Conservation (phyloP, 2,329 filamentous ascomycete genomes). For the Cladophialophora psammophila region DNA sequence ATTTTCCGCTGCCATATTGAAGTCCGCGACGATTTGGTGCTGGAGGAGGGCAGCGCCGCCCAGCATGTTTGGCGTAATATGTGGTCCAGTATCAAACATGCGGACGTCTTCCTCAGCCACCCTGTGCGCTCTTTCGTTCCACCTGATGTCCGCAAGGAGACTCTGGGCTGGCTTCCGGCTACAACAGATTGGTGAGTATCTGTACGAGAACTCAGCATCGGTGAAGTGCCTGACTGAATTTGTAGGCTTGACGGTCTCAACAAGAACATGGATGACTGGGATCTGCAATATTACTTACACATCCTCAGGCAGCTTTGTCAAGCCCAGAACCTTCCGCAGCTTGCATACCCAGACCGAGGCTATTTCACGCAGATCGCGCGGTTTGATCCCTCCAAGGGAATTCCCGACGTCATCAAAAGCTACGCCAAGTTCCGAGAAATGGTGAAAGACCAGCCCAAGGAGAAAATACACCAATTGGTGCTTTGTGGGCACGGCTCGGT, state of each 20-base stretch:
- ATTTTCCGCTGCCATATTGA: slow-evolving; percentile 86
- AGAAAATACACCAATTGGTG: slow-evolving; percentile 72
- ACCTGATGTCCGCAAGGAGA: slow-evolving; percentile 67
- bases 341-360: slow-evolving; percentile 64
- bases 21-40: slow-evolving; percentile 75
- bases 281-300: slow-evolving; percentile 75
- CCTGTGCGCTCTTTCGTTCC: slow-evolving; percentile 80
- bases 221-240: background rate
- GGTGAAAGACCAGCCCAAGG: slow-evolving; percentile 57
- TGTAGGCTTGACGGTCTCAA: slow-evolving; percentile 77
- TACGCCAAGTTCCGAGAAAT: slow-evolving; percentile 75
- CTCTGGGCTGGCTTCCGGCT: slow-evolving; percentile 77
- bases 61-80: slow-evolving; percentile 77
- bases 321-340: slow-evolving; percentile 59
- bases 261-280: slow-evolving; percentile 74
- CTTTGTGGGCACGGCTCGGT: slow-evolving; percentile 81
- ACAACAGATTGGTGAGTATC: slow-evolving; percentile 74
- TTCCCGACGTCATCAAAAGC: slow-evolving; percentile 76
- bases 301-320: slow-evolving; percentile 72
- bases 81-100: slow-evolving; percentile 73
- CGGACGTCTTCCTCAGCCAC: slow-evolving; percentile 83
- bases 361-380: slow-evolving; percentile 83
- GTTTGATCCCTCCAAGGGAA: slow-evolving; percentile 84
- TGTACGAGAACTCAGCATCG: background rate
- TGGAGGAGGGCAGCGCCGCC: slow-evolving; percentile 69